These are phyloP conservation scores for Lepiota venenata DNA, from an alignment of 768 basidiomycete species.

Conservation along the genomic window DNA sequence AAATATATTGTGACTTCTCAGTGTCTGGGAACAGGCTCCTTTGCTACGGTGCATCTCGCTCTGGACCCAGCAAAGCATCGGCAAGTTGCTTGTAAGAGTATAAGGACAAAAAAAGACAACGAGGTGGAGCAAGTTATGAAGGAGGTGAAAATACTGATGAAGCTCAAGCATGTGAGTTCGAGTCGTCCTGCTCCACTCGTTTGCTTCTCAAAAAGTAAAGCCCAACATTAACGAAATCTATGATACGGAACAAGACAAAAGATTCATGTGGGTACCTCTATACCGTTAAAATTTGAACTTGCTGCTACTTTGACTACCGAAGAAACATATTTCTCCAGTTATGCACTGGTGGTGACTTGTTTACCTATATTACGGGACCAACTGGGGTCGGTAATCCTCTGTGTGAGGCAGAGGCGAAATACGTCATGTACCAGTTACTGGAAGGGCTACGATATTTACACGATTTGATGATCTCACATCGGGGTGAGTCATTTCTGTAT, in stretches of 20 bases:
- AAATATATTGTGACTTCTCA: conserved; percentile 74
- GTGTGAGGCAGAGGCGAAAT: conserved; percentile 80
- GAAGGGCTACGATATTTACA: conserved; percentile 71
- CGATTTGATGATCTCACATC: conserved; percentile 68
- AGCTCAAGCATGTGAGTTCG: conserved; percentile 61
- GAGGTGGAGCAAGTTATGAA: conserved; percentile 68
- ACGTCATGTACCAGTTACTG: conserved; percentile 79
- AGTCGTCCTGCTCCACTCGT: background rate
- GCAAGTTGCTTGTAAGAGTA: conserved; percentile 85
- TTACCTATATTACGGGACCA: conserved; percentile 74
- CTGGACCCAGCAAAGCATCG: conserved; percentile 58
- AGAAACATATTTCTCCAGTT: conserved; percentile 85
- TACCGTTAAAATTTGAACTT: background rate
- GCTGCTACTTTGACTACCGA: conserved; percentile 1
- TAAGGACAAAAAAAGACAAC: conserved; percentile 57
- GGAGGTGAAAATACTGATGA: conserved; percentile 72
- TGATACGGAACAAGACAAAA: conserved; percentile 59
- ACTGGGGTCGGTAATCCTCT: conserved; percentile 47
- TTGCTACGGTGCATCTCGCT: conserved; percentile 80
- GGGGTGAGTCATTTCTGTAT: conserved; percentile 44
- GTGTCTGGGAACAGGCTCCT: conserved; percentile 77
- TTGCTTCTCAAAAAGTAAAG: conserved; percentile 28
- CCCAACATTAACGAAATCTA: conserved; percentile 81
- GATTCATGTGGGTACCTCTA: conserved; percentile 46
- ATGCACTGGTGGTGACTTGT: conserved; percentile 85